Evolutionary conservation across 2,329 filamentous ascomycete genomes (phyloP).

Genomic region (Curvularia sp.): DNA sequence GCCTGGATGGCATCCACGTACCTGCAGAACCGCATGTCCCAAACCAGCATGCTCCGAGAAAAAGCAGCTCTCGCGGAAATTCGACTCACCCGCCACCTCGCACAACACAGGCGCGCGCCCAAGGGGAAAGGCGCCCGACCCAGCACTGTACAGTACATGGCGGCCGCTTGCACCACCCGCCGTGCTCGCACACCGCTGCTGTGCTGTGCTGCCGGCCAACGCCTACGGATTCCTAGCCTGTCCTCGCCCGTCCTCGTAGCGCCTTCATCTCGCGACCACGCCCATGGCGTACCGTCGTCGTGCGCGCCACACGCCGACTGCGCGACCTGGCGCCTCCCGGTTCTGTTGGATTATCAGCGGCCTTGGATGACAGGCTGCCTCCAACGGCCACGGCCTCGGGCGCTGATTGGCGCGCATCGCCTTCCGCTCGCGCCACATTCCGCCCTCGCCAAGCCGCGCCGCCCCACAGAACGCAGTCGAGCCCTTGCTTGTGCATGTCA

Average conservation of each 20-base stretch:
- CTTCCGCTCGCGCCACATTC: slow-evolving; percentile 21
- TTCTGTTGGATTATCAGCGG: background rate
- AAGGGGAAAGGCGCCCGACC: slow-evolving; percentile 2
- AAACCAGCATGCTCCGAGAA: slow-evolving; percentile 17
- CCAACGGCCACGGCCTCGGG: slow-evolving; percentile 10
- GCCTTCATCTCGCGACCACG: slow-evolving; percentile 8
- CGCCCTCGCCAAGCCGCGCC: slow-evolving; percentile 7
- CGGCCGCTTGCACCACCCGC: background rate
- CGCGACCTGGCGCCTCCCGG: slow-evolving; percentile 7
- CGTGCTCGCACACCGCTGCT: too few species aligned
- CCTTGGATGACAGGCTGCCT: background rate
- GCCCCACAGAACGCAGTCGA: slow-evolving; percentile 19
- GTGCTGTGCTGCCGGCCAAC: too few species aligned
- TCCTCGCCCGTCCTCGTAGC: background rate
- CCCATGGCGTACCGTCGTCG: slow-evolving; percentile 7
- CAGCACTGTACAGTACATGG: background rate
- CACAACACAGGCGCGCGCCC: slow-evolving; percentile 14
- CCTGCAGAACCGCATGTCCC: slow-evolving; percentile 19
- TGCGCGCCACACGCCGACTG: slow-evolving; percentile 8
- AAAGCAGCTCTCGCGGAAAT: slow-evolving; percentile 12
- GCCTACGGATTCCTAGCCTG: too few species aligned
- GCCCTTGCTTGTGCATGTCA: slow-evolving; percentile 18
- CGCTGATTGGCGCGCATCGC: slow-evolving; percentile 12
- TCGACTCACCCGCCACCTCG: slow-evolving; percentile 5
- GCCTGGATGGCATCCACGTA: background rate